Conservation (phyloP, 768 basidiomycete genomes). For the Symmetrospora coprosmae region DNA sequence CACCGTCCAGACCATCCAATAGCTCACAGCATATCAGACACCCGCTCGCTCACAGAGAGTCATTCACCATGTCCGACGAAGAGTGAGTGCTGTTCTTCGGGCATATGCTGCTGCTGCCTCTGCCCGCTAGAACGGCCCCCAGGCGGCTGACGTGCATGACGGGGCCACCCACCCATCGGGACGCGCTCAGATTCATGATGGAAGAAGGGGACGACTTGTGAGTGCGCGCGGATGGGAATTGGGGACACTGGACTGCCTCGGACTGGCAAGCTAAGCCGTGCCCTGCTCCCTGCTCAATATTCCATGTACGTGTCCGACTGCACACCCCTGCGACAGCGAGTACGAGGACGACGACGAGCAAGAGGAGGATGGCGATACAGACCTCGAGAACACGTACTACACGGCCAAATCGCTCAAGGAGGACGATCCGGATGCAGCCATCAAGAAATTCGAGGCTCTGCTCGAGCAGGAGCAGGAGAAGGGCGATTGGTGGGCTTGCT, state of each 20-base stretch:
- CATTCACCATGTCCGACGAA: no score
- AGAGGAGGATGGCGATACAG: conserved; percentile 61
- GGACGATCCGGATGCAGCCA: conserved; percentile 76
- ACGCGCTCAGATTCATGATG: conserved; percentile 23
- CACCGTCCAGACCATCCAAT: no score
- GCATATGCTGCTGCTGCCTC: no score
- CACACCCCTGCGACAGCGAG: conserved; percentile 72
- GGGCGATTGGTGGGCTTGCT: conserved; percentile 67
- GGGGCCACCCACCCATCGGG: not conserved
- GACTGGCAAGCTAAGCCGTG: no score
- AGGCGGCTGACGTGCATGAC: not conserved
- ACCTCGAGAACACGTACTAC: conserved; percentile 97
- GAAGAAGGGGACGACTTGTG: conserved; percentile 22
- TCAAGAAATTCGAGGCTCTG: conserved; percentile 76
- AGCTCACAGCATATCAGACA: no score
- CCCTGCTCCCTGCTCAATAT: no score
- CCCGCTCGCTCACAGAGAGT: no score
- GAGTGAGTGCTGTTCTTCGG: no score
- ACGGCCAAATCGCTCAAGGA: conserved; percentile 91
- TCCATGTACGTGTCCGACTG: no score
- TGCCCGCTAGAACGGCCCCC: no score
- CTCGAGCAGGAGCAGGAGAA: conserved; percentile 82
- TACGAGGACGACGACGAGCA: conserved; percentile 81
- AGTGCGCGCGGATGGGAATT: no score
- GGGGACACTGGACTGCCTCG: no score